A percentile compares a stretch with the other conserved stretches of the same genome.
Evolutionary conservation across 129 eudicot species (phyloP).

Genomic region (Heracleum sosnowskyi): DNA sequence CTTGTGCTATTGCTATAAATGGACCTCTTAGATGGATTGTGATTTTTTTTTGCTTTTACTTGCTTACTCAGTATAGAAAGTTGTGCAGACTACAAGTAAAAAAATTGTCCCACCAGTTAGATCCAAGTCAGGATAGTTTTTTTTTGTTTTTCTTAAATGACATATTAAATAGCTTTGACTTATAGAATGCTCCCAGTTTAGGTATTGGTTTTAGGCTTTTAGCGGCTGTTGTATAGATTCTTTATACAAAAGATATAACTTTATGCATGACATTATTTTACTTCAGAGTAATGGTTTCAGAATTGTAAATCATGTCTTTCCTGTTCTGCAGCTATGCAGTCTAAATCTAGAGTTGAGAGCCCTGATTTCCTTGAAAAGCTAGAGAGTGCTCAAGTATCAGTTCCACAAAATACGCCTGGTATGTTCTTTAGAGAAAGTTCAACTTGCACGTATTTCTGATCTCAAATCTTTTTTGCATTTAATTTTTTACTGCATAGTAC

Average conservation of each 20-base stretch:
- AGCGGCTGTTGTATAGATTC: not conserved
- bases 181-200: not conserved
- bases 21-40: not conserved
- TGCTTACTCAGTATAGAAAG: not conserved
- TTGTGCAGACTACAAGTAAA: not conserved
- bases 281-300: not conserved
- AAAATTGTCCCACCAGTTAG: not conserved
- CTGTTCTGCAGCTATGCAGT: slow-evolving; percentile 53
- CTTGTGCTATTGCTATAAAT: not conserved
- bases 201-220: too few species aligned
- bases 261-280: not conserved
- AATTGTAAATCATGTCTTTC: not conserved
- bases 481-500: not conserved
- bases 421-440: slow-evolving; percentile 13
- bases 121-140: not conserved
- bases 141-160: not conserved
- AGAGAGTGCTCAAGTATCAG: slow-evolving; percentile 67
- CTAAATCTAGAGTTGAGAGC: slow-evolving; percentile 73
- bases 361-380: slow-evolving; percentile 84
- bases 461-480: not conserved
- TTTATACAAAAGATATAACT: not conserved
- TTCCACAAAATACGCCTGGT: slow-evolving; percentile 52
- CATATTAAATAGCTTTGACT: not conserved
- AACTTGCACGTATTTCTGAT: not conserved
- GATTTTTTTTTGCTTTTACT: too few species aligned